Percentiles rank a stretch among this genome's conserved stretches.
These are phyloP conservation scores for Aspergillus thermomutatus DNA, from an alignment of 2,329 filamentous ascomycete species.

Conservation along the genomic window DNA sequence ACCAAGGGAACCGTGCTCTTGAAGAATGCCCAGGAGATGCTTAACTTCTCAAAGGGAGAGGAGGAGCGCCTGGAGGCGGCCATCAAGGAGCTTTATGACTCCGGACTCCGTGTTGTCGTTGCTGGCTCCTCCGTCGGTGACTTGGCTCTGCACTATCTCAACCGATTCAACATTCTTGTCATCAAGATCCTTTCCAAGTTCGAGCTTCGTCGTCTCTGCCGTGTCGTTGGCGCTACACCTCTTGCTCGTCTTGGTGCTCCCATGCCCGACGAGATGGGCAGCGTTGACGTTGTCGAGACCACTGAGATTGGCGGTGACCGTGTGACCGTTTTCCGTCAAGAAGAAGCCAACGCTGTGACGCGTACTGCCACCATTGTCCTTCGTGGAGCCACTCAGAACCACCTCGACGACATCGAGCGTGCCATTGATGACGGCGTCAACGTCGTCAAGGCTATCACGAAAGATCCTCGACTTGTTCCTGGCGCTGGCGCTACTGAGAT, in stretches of 20 bases:
- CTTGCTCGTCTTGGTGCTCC: conserved; percentile 91
- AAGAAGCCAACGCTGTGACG: conserved; percentile 72
- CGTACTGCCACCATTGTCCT: conserved; percentile 92
- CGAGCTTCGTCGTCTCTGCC: conserved; percentile 88
- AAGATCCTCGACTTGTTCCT: conserved; percentile 84
- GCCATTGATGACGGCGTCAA: conserved; percentile 98
- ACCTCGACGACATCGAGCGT: conserved; percentile 93
- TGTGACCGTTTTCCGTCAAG: conserved; percentile 97
- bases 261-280: conserved; percentile 99
- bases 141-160: conserved; percentile 94
- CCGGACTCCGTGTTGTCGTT: conserved; percentile 84
- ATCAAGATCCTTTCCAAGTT: conserved; percentile 99
- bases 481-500: conserved; percentile 93
- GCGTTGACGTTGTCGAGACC: conserved; percentile 91
- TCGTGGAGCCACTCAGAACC: conserved; percentile 94
- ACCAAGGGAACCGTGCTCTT: conserved; percentile 97
- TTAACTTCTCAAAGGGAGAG: conserved; percentile 97
- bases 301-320: conserved; percentile 96
- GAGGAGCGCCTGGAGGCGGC: conserved; percentile 84
- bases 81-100: conserved; percentile 95
- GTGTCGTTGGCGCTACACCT: conserved; percentile 94
- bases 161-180: conserved; percentile 91
- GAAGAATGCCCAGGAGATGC: conserved; percentile 97
- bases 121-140: conserved; percentile 94
- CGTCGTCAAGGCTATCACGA: conserved; percentile 96